Evolutionary conservation across 805 yeast genomes (phyloP).

Genomic region (Babjeviella inositovora): DNA sequence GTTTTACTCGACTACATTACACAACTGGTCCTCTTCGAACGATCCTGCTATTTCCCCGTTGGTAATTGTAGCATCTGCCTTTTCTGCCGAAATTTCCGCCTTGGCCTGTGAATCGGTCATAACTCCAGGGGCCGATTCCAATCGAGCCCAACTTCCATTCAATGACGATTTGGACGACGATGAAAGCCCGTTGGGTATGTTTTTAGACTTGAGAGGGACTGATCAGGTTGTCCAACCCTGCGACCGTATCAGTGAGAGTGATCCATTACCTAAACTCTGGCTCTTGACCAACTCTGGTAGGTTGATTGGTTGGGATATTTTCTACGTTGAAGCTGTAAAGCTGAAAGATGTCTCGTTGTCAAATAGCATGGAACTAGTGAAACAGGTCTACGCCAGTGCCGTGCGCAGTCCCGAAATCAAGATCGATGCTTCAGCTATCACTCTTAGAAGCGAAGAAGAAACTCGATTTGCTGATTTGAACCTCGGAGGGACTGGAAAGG

Average conservation of each 20-base stretch:
- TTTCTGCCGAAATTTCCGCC: constrained; percentile 47
- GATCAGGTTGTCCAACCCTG: constrained; percentile 34
- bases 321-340: constrained; percentile 35
- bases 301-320: constrained; percentile 48
- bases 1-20: constrained; percentile 22
- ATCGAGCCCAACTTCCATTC: constrained; percentile 61
- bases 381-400: no score
- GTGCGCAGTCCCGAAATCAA: no score
- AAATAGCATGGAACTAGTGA: constrained; percentile 32
- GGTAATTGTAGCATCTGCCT: constrained; percentile 40
- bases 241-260: constrained; percentile 36
- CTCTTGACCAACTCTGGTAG: constrained; percentile 47
- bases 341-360: constrained; percentile 11
- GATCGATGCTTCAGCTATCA: no score
- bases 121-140: constrained; percentile 47
- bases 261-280: constrained; percentile 52
- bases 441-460: no score
- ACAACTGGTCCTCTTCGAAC: constrained; percentile 18
- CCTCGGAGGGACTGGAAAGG: no score
- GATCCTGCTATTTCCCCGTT: constrained; percentile 11
- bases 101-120: constrained; percentile 18
- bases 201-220: constrained; percentile 35
- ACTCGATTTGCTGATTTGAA: no score
- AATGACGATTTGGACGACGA: constrained; percentile 51
- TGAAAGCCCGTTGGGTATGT: constrained; percentile 55